A percentile compares a stretch with the other conserved stretches of the same genome.
phyloP scores from a whole-genome alignment of 805 yeast species.

The Kuraishia ogatae region DNA sequence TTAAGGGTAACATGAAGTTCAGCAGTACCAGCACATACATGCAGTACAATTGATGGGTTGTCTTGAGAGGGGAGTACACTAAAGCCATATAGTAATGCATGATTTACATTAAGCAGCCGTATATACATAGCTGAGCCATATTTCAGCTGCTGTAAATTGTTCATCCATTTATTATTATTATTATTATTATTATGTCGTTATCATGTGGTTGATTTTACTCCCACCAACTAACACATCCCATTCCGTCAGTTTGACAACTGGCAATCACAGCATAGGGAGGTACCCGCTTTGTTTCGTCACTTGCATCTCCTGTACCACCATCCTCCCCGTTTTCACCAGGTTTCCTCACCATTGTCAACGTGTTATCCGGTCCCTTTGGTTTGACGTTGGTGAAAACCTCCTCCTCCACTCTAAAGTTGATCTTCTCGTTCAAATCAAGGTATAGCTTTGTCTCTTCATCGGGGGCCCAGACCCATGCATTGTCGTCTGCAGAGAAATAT shows the following conservation, averaged over 20 bases:
- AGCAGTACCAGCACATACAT: conserved; percentile 95
- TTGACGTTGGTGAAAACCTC: conserved; percentile 78
- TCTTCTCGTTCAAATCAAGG: conserved; percentile 84
- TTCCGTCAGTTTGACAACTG: conserved; percentile 91
- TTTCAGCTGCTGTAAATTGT: no score
- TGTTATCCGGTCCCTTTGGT: conserved; percentile 61
- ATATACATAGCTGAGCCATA: no score
- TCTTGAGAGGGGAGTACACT: no score
- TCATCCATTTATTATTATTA: no score
- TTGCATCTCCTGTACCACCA: conserved; percentile 17
- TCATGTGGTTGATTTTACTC: conserved; percentile 30
- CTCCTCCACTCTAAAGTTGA: conserved; percentile 85
- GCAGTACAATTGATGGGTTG: conserved; percentile 85
- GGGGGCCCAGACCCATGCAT: conserved; percentile 90
- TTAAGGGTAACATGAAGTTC: conserved; percentile 97
- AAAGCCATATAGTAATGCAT: no score
- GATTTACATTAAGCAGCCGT: no score
- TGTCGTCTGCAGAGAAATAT: conserved; percentile 46
- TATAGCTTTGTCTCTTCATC: conserved; percentile 70
- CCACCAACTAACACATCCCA: conserved; percentile 98
- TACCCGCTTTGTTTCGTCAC: conserved; percentile 31
- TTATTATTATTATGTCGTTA: background rate
- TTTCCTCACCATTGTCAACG: conserved; percentile 24
- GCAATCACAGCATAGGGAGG: conserved; percentile 85
- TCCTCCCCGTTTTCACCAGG: conserved; percentile 10